A percentile compares a stretch with the other conserved stretches of the same genome.
Evolutionary conservation across 345 rosid genomes (phyloP).

Genomic region (Euphorbia pulcherrima): DNA sequence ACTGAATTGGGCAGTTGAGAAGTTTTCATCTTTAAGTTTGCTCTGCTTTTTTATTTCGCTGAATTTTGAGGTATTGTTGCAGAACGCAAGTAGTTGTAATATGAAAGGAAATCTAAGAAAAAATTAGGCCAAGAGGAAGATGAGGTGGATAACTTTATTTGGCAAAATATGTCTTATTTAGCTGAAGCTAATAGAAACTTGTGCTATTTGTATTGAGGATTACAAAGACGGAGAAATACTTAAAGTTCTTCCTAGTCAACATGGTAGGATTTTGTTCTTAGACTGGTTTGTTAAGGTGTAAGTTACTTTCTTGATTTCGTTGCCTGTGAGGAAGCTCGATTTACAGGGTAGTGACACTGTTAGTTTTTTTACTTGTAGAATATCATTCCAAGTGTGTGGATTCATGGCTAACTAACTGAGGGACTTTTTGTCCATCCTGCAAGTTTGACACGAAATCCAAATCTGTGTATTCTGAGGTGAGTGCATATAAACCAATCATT

Average conservation of each 20-base stretch:
- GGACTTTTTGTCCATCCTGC: constrained; percentile 76
- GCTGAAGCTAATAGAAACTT: too few species aligned
- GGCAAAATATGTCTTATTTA: too few species aligned
- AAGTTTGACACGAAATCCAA: constrained; percentile 55
- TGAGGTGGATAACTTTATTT: too few species aligned
- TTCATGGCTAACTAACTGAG: constrained; percentile 77
- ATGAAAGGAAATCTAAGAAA: too few species aligned
- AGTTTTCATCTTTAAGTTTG: too few species aligned
- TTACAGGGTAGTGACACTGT: background rate
- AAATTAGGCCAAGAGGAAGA: too few species aligned
- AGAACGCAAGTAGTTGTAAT: too few species aligned
- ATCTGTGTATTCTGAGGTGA: constrained; percentile 41
- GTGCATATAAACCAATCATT: too few species aligned
- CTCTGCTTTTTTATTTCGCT: too few species aligned
- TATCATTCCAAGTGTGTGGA: constrained; percentile 64
- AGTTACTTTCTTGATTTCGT: background rate
- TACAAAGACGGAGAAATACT: constrained; percentile 58
- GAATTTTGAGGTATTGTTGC: too few species aligned
- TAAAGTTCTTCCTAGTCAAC: constrained; percentile 69
- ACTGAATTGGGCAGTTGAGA: too few species aligned
- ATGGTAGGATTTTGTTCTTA: constrained; percentile 37
- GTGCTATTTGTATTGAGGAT: constrained; percentile 76
- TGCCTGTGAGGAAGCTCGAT: background rate
- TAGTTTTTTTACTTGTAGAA: constrained; percentile 37
- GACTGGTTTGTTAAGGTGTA: background rate